These are phyloP conservation scores for Coniochaeta sp. DNA, from an alignment of 2,329 filamentous ascomycete genomes.

Conservation along the genomic window DNA sequence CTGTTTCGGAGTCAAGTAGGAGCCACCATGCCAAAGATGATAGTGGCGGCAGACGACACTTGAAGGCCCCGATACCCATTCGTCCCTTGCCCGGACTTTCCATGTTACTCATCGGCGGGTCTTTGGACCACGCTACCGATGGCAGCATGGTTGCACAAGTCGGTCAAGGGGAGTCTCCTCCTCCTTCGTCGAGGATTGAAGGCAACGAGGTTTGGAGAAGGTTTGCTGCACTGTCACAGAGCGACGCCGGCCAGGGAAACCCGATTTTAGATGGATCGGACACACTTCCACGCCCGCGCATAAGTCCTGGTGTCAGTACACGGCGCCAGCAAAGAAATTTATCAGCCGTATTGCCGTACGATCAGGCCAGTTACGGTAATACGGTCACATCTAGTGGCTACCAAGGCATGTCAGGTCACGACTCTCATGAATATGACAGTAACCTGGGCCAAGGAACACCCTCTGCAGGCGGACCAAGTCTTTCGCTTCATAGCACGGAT, in stretches of 20 bases:
- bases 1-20: background rate
- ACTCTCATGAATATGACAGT: background rate
- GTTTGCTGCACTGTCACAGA: conserved; percentile 12
- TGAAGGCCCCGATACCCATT: background rate
- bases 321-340: background rate
- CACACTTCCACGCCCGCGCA: background rate
- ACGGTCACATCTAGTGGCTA: background rate
- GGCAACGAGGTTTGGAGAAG: conserved; percentile 17
- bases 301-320: conserved; percentile 15
- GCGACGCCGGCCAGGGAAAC: conserved; percentile 5
- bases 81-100: background rate
- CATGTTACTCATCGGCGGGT: background rate
- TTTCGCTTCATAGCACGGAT: background rate
- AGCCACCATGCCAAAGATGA: background rate
- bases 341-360: background rate
- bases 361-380: background rate
- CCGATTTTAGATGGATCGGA: conserved; percentile 4
- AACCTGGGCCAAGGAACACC: background rate
- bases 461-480: background rate
- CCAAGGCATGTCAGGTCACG: background rate
- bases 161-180: conserved; percentile 8
- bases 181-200: conserved; percentile 13
- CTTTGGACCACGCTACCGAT: conserved; percentile 10
- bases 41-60: background rate
- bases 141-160: conserved; percentile 17